Conservation (phyloP, 805 yeast species). For the Cyberlindnera mississippiensis region DNA sequence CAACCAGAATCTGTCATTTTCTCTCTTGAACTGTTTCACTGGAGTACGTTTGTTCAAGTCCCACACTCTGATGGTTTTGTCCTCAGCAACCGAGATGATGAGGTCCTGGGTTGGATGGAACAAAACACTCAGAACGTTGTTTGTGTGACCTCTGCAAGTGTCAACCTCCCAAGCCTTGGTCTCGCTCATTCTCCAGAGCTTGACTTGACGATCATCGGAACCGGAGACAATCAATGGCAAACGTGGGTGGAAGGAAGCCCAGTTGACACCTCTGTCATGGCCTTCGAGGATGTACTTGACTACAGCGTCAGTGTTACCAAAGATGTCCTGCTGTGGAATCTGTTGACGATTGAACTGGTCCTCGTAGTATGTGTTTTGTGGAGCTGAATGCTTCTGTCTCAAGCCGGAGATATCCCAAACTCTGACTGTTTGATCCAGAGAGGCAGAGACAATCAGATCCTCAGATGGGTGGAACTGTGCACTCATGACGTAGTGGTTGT, state of each 20-base stretch:
- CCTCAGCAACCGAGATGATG: conserved; percentile 91
- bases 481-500: conserved; percentile 96
- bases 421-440: conserved; percentile 96
- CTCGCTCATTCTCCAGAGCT: conserved; percentile 96
- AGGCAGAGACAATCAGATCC: conserved; percentile 91
- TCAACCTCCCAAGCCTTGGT: conserved; percentile 99
- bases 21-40: conserved; percentile 90
- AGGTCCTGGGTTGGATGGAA: conserved; percentile 94
- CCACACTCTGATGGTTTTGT: conserved; percentile 95
- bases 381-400: conserved; percentile 92
- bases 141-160: conserved; percentile 96
- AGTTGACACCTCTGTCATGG: conserved; percentile 97
- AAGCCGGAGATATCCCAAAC: conserved; percentile 98
- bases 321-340: conserved; percentile 83
- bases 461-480: conserved; percentile 97
- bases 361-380: conserved; percentile 44
- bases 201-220: conserved; percentile 93
- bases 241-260: conserved; percentile 98
- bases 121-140: conserved; percentile 80
- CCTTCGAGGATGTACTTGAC: conserved; percentile 97
- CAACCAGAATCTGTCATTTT: conserved; percentile 92
- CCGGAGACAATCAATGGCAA: conserved; percentile 92
- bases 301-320: conserved; percentile 90
- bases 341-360: conserved; percentile 47
- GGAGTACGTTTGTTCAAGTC: conserved; percentile 91